These are phyloP conservation scores for Pyrenopolyporus hunteri DNA, from an alignment of 495 filamentous ascomycete genomes.

Conservation along the genomic window DNA sequence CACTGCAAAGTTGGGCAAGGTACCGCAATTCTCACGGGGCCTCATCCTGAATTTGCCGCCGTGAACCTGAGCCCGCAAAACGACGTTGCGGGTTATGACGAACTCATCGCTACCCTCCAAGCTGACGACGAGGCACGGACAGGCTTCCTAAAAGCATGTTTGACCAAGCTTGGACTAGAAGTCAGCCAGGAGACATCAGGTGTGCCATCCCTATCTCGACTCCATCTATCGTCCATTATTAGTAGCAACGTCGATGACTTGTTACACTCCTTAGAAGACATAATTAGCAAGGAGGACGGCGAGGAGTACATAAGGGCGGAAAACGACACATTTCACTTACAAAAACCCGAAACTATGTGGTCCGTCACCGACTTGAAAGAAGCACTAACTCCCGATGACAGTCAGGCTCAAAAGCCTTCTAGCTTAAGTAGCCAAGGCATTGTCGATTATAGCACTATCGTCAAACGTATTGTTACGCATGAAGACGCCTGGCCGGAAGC, in stretches of 20 bases:
- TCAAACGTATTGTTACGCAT: conserved; percentile 76
- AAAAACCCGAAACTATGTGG: conserved; percentile 66
- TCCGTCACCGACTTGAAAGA: conserved; percentile 51
- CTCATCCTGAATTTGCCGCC: conserved; percentile 95
- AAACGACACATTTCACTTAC: conserved; percentile 83
- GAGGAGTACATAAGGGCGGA: conserved; percentile 82
- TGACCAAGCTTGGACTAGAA: conserved; percentile 81
- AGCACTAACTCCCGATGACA: conserved; percentile 40
- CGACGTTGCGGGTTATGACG: conserved; percentile 67
- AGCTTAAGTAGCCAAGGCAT: conserved; percentile 58
- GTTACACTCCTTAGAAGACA: conserved; percentile 68
- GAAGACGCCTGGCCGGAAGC: conserved; percentile 70
- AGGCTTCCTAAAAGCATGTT: conserved; percentile 80
- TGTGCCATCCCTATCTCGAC: conserved; percentile 80
- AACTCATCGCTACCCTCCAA: conserved; percentile 70
- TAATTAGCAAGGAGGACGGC: conserved; percentile 68
- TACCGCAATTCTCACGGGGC: conserved; percentile 77
- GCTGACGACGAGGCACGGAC: conserved; percentile 72
- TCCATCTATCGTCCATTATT: conserved; percentile 79
- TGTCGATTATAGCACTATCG: conserved; percentile 74
- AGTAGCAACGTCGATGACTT: conserved; percentile 69
- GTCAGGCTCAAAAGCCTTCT: conserved; percentile 33
- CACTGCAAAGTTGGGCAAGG: conserved; percentile 91
- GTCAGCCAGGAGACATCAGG: conserved; percentile 70
- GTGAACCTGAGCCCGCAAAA: conserved; percentile 72